Conservation (phyloP, 805 yeast species). For the Metschnikowia santaceciliae region DNA sequence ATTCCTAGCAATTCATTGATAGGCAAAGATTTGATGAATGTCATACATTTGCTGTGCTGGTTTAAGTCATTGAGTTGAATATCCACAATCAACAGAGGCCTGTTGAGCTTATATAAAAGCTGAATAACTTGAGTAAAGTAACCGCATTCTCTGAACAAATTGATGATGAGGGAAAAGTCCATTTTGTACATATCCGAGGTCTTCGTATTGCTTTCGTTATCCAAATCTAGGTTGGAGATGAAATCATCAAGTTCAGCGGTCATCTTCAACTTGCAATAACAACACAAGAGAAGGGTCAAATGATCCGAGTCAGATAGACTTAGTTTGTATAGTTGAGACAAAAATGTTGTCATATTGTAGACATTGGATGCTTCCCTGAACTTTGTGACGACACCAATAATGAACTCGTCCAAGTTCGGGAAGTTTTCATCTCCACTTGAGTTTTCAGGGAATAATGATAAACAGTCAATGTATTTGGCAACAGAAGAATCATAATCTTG, state of each 20-base stretch:
- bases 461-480: conserved; percentile 58
- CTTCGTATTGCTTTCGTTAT: conserved; percentile 8
- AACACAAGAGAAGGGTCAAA: conserved; percentile 70
- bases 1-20: conserved; percentile 76
- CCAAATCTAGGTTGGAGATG: conserved; percentile 39
- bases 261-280: conserved; percentile 72
- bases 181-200: conserved; percentile 11
- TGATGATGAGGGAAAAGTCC: conserved; percentile 64
- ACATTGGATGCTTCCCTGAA: conserved; percentile 77
- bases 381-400: conserved; percentile 74
- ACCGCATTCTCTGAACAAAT: conserved; percentile 68
- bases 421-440: conserved; percentile 12
- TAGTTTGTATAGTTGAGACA: conserved; percentile 55
- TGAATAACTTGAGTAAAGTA: conserved; percentile 63
- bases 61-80: conserved; percentile 65
- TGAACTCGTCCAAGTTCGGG: conserved; percentile 18
- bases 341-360: conserved; percentile 55
- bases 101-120: conserved; percentile 66
- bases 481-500: conserved; percentile 68
- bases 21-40: conserved; percentile 61
- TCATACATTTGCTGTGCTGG: conserved; percentile 56
- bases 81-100: conserved; percentile 71
- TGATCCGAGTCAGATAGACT: conserved; percentile 71
- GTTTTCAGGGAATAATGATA: conserved; percentile 20
- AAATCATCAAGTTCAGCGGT: conserved; percentile 55